Percentiles rank a stretch among this genome's conserved stretches.
Conservation (phyloP, 495 filamentous ascomycete genomes). For the Talaromyces stipitatus region DNA sequence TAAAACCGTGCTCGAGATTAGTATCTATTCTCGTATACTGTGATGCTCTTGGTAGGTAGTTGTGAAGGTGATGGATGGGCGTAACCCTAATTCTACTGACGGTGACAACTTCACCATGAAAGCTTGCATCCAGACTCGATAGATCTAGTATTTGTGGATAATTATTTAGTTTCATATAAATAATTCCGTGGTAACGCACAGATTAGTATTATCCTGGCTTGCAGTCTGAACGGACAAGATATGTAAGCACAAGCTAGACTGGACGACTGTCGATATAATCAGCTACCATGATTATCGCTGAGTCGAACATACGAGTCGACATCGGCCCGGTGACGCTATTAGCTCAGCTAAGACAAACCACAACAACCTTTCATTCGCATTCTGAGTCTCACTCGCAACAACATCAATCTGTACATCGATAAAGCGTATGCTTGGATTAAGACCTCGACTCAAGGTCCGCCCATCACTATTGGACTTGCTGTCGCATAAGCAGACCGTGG, state of each 20-base stretch:
- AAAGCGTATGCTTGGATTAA: conserved; percentile 43
- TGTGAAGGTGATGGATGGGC: neutral
- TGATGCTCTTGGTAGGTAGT: neutral
- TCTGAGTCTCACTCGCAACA: neutral
- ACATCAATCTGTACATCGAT: neutral
- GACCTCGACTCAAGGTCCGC: conserved; percentile 58
- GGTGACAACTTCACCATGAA: too few species aligned
- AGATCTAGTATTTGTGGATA: too few species aligned
- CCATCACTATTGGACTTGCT: conserved; percentile 69
- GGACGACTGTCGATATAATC: too few species aligned
- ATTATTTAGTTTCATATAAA: too few species aligned
- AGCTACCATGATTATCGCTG: too few species aligned
- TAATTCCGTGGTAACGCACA: too few species aligned
- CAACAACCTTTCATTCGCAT: neutral
- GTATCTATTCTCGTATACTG: neutral
- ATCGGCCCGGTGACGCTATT: conserved; percentile 1
- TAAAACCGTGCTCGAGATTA: neutral
- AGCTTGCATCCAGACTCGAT: too few species aligned
- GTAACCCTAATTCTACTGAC: neutral
- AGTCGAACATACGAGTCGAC: neutral
- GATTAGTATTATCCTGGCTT: too few species aligned
- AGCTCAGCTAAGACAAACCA: neutral
- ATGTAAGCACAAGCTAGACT: too few species aligned
- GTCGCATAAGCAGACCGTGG: conserved; percentile 22
- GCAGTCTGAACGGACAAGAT: too few species aligned